These are phyloP conservation scores for Apophysomyces sp. DNA, from an alignment of 371 early-diverging fungal genomes.

Conservation along the genomic window DNA sequence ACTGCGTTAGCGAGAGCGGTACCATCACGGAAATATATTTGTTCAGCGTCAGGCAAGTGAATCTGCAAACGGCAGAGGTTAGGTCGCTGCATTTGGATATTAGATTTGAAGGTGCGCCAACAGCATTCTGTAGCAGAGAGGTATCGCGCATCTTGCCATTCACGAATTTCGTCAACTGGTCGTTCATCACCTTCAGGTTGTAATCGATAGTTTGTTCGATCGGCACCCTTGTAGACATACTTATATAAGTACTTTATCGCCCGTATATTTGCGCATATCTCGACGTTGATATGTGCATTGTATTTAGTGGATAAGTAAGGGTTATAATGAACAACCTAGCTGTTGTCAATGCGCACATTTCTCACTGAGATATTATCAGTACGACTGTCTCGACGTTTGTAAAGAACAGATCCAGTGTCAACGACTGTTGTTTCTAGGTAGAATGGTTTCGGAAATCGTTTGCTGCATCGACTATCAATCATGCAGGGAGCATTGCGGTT, in stretches of 20 bases:
- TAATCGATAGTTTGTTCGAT: not conserved
- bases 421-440: conserved; percentile 6
- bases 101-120: not conserved
- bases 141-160: not conserved
- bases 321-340: conserved; percentile 34
- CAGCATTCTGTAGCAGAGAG: not conserved
- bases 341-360: conserved; percentile 28
- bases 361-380: conserved; percentile 25
- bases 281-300: conserved; percentile 41
- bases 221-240: conserved; percentile 31
- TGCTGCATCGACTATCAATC: conserved; percentile 17
- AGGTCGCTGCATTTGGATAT: not conserved
- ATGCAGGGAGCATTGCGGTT: conserved; percentile 23
- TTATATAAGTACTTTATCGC: conserved; percentile 42
- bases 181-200: not conserved
- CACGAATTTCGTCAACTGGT: not conserved
- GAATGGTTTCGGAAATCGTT: conserved; percentile 18
- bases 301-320: conserved; percentile 32
- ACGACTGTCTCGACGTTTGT: not conserved
- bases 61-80: not conserved
- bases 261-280: conserved; percentile 22
- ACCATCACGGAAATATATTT: not conserved
- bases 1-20: not conserved
- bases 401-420: not conserved
- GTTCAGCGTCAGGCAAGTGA: not conserved